A percentile compares a stretch with the other conserved stretches of the same genome.
Evolutionary conservation across 2,329 filamentous ascomycete species (phyloP).

Genomic region (Nannizzia gypsea): DNA sequence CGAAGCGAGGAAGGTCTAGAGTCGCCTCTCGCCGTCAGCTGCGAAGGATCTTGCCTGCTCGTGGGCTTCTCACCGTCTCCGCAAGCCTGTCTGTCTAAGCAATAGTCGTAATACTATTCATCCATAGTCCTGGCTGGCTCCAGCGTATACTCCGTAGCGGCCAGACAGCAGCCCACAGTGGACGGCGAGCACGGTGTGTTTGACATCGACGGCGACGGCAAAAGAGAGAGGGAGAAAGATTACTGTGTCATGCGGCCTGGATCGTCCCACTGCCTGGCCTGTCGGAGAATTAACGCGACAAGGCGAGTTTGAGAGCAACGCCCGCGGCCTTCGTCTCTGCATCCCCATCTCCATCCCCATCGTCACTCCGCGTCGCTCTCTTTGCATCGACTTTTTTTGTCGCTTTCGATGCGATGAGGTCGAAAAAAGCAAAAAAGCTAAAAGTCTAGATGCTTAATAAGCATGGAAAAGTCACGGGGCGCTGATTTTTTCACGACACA

Average conservation of each 20-base stretch:
- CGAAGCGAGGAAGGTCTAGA: neutral
- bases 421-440: neutral
- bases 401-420: neutral
- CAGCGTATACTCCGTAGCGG: no score
- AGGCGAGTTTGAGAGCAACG: slow-evolving; percentile 1
- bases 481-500: neutral
- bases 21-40: neutral
- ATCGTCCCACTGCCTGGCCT: neutral
- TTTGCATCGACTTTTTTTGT: no score
- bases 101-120: neutral
- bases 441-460: neutral
- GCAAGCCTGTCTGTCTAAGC: neutral
- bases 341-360: no score
- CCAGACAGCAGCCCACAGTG: no score
- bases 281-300: neutral
- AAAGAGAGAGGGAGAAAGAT: no score
- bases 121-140: neutral
- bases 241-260: no score
- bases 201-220: no score
- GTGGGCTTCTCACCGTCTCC: neutral
- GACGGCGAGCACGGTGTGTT: no score
- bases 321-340: no score
- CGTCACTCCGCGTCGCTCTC: neutral
- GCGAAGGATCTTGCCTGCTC: neutral
- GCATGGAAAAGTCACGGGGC: neutral